Evolutionary conservation across 129 eudicot species (phyloP), one percentile per base, ranked within the genome.

Genomic region (Calendula officinalis): DNA sequence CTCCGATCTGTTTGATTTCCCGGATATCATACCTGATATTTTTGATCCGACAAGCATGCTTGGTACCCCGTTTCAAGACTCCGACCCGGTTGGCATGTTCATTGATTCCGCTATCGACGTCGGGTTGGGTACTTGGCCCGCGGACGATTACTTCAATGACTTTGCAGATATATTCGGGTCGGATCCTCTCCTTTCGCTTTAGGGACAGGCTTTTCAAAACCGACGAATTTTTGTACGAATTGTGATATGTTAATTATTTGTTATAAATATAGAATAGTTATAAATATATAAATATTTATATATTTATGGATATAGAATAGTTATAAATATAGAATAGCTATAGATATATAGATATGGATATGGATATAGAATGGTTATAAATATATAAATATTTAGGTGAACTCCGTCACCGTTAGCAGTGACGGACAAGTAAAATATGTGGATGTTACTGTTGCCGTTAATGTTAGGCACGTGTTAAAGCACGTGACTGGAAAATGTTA

Each of bases 81-180:
- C 72, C 39, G 82, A 79, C 63, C 36, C 72, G 53, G 46, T 55
- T 3, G 70, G 48, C 14, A 22, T 70, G 79, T 71, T 59, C 45
- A 11, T 77, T 33, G 82, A 78, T 66, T 59, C 78, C 9, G 40
- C 13, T 37, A 7, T 34, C 2, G 71, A 70, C 47, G 45, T 64
- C 47, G 85, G 77, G 69, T 70, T 67, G 15, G 80, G 66, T n/a
- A 65, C 67, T 40, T 79, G 80, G 76, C 64, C 72, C 12, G 67
- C 64, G 0, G 88, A 82, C 13, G 96, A 88, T 53, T 81, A 70
- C 67, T 85, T 83, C 36, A 83, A 83, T 34, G 98, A 92, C 8
- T 76, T 92, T 37, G 85, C 82, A 0, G 98, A 88, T 60, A 65
- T 92, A 57, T 88, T 92, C 76, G 96, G 91, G 78, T 79, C 98